Conservation (phyloP, 257 asterid genomes). For the Sherardia arvensis region DNA sequence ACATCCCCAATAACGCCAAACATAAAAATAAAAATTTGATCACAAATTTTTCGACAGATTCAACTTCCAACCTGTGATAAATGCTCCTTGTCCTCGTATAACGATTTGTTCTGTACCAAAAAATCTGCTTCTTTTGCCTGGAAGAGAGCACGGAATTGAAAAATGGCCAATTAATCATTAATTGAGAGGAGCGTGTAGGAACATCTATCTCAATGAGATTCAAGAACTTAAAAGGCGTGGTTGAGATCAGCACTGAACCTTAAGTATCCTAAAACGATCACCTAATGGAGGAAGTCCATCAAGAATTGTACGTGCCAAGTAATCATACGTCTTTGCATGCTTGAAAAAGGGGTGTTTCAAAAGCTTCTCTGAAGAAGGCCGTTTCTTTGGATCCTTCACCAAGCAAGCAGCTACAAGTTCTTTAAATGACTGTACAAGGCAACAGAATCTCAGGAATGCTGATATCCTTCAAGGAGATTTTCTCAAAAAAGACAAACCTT, state of each 20-base stretch:
- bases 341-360: slow-evolving; percentile 90
- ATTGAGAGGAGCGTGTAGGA: neutral
- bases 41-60: slow-evolving; percentile 1
- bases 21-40: neutral
- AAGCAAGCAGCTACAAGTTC: slow-evolving; percentile 96
- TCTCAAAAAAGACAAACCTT: slow-evolving; percentile 52
- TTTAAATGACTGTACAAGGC: slow-evolving; percentile 68
- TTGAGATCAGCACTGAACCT: slow-evolving; percentile 63
- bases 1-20: neutral
- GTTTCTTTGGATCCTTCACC: slow-evolving; percentile 99
- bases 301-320: slow-evolving; percentile 59
- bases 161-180: neutral
- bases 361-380: slow-evolving; percentile 92
- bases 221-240: slow-evolving; percentile 17
- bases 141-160: slow-evolving; percentile 20
- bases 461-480: slow-evolving; percentile 14
- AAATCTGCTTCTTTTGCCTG: slow-evolving; percentile 94
- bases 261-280: slow-evolving; percentile 93
- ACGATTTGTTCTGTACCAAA: slow-evolving; percentile 64
- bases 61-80: slow-evolving; percentile 65
- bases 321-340: slow-evolving; percentile 58
- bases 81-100: slow-evolving; percentile 85
- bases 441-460: slow-evolving; percentile 23
- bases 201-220: slow-evolving; percentile 8
- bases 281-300: slow-evolving; percentile 80